Evolutionary conservation across 2,329 filamentous ascomycete species (phyloP).

Genomic region (Botrytis aclada): DNA sequence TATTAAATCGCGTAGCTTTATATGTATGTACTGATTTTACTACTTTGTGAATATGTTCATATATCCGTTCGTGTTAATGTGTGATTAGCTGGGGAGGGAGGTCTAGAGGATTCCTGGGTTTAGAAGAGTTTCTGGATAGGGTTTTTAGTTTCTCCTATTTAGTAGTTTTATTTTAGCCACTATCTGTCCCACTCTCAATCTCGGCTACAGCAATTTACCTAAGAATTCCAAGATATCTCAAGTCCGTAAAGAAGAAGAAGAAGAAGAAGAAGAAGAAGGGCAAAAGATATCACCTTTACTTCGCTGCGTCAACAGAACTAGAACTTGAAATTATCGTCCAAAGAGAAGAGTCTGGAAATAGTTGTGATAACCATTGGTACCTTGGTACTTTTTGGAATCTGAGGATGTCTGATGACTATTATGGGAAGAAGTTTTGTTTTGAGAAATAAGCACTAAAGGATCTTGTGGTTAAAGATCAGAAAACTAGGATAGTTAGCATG

Average conservation of each 20-base stretch:
- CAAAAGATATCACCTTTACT: background rate
- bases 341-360: background rate
- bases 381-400: background rate
- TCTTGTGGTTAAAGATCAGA: too few relatives aligned
- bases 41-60: accelerated
- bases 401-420: background rate
- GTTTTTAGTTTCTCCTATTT: too few relatives aligned
- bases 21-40: too few relatives aligned
- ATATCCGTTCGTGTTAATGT: too few relatives aligned
- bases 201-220: background rate
- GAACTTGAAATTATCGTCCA: background rate
- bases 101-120: too few relatives aligned
- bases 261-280: background rate
- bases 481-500: too few relatives aligned
- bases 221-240: accelerated
- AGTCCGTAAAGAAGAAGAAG: background rate
- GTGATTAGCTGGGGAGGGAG: too few relatives aligned
- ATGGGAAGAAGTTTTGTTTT: background rate
- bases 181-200: too few relatives aligned
- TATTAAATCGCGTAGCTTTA: too few relatives aligned
- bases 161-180: too few relatives aligned
- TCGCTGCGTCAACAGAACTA: background rate
- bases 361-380: background rate
- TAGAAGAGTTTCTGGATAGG: too few relatives aligned
- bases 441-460: too few relatives aligned